Conservation (phyloP, 2,329 filamentous ascomycete species). For the Rutstroemia sp. region DNA sequence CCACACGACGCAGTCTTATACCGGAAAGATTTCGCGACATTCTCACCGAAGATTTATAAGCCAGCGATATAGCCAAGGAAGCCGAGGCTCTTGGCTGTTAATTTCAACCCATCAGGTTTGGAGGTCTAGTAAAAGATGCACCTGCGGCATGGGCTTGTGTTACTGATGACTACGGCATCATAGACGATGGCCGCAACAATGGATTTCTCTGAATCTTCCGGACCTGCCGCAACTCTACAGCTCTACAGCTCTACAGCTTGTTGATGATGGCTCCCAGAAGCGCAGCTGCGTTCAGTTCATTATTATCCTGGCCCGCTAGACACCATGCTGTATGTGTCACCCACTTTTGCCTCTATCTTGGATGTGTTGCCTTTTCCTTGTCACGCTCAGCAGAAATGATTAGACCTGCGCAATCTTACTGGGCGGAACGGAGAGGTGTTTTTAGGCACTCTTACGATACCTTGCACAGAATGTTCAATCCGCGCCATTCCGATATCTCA, state of each 20-base stretch:
- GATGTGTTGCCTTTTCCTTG: conserved; percentile 2
- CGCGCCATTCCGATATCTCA: conserved; percentile 2
- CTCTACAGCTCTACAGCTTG: neutral
- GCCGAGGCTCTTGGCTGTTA: neutral
- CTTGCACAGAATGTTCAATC: neutral
- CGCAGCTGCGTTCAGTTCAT: neutral
- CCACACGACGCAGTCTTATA: neutral
- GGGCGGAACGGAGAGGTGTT: neutral
- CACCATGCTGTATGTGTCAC: neutral
- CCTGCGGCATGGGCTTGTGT: neutral
- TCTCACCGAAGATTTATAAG: neutral
- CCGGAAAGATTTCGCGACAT: neutral
- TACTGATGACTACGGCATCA: neutral
- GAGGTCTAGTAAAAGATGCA: neutral
- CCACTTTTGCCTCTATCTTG: neutral
- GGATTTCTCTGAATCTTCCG: neutral
- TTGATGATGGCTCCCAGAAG: neutral
- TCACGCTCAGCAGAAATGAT: neutral
- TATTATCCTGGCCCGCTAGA: neutral
- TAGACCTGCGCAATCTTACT: neutral
- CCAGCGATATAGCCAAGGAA: neutral
- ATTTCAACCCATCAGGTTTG: neutral
- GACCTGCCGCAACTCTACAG: neutral
- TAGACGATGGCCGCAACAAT: neutral
- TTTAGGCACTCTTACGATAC: neutral